Evolutionary conservation across 2,329 filamentous ascomycete species (phyloP).

Genomic region (Arthrinium phaeospermum): DNA sequence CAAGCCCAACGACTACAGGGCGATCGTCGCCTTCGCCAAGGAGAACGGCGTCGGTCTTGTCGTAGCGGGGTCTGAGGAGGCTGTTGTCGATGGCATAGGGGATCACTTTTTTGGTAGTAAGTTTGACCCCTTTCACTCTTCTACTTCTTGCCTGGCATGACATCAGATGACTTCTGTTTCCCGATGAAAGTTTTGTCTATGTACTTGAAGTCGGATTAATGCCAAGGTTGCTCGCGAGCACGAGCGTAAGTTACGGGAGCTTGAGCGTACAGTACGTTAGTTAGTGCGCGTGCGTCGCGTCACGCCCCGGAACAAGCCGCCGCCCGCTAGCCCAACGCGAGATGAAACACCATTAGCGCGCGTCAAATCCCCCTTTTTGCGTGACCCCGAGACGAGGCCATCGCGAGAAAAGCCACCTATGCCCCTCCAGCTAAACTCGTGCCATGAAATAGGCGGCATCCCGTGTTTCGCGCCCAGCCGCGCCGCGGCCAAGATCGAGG

Average conservation of each 20-base stretch:
- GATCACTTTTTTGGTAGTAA: background rate
- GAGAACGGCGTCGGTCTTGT: background rate
- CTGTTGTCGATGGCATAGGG: background rate
- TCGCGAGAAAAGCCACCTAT: too few species aligned
- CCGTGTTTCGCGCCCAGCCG: conserved; percentile 72
- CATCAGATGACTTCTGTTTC: too few species aligned
- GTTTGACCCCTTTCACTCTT: background rate
- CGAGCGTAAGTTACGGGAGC: background rate
- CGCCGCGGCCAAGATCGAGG: conserved; percentile 75
- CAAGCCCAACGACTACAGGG: conserved; percentile 33
- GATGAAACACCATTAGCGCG: too few species aligned
- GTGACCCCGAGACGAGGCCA: too few species aligned
- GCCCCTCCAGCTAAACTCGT: too few species aligned
- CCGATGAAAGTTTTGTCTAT: too few species aligned
- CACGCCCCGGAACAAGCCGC: too few species aligned
- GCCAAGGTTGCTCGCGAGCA: background rate
- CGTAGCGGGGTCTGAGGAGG: background rate
- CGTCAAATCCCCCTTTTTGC: too few species aligned
- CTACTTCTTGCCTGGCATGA: too few species aligned
- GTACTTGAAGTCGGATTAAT: background rate
- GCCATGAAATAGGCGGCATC: conserved; percentile 51
- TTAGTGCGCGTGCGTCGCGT: conserved; percentile 56
- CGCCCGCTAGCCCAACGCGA: too few species aligned
- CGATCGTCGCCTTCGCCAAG: conserved; percentile 73
- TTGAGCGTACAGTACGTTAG: background rate